Evolutionary conservation across 176 grass and related monocot species (phyloP).

Genomic region (Bolboschoenus planiculmis): DNA sequence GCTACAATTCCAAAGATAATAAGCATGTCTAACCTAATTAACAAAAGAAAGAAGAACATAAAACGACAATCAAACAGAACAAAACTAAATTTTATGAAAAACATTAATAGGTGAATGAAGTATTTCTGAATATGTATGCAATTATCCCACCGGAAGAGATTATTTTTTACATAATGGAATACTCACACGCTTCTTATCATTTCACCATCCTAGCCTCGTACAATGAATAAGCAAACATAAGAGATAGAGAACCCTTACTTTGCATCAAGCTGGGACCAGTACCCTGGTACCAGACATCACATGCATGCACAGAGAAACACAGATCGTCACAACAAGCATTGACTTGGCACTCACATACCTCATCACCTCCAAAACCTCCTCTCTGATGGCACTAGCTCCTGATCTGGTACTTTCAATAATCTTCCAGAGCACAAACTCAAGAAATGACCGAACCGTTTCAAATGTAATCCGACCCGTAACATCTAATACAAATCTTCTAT

Average conservation of each 20-base stretch:
- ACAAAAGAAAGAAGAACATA: not conserved
- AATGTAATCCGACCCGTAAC: constrained; percentile 90
- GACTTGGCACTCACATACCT: constrained; percentile 73
- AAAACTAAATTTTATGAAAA: not conserved
- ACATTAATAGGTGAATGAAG: not conserved
- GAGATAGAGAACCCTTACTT: not conserved
- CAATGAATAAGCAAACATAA: not conserved
- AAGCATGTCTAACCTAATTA: constrained; percentile 2
- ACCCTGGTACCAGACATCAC: constrained; percentile 49
- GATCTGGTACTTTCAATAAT: constrained; percentile 40
- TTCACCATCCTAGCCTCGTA: not conserved
- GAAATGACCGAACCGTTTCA: constrained; percentile 81
- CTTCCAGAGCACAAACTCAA: constrained; percentile 88
- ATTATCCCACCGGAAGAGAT: constrained; percentile 3
- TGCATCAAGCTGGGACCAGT: constrained; percentile 35
- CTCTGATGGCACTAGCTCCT: constrained; percentile 22
- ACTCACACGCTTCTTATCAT: not conserved
- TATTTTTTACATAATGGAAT: constrained; percentile 18
- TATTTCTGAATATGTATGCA: constrained; percentile 12
- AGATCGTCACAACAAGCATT: constrained; percentile 53
- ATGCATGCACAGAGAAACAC: constrained; percentile 74
- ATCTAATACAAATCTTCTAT: constrained; percentile 79
- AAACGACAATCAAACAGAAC: not conserved
- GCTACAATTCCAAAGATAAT: not conserved
- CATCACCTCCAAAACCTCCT: constrained; percentile 38